Conservation (phyloP, 768 basidiomycete species). For the Saitozyma sp. region DNA sequence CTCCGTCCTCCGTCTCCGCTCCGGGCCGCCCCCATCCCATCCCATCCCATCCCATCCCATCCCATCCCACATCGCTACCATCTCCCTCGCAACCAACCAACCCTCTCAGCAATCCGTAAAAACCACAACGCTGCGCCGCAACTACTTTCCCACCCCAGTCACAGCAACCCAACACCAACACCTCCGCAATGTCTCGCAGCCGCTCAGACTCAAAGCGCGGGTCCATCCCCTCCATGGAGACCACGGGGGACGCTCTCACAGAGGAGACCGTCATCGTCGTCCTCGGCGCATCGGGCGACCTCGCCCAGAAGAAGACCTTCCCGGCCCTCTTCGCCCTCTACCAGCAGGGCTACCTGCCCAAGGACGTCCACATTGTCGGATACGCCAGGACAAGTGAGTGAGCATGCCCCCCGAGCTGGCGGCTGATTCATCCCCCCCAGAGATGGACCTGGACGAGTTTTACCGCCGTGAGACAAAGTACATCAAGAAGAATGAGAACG, state of each 20-base stretch:
- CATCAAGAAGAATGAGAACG: conserved; percentile 70
- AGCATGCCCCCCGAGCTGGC: neutral
- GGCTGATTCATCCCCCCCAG: conserved; percentile 12
- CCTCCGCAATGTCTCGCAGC: neutral
- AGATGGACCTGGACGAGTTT: conserved; percentile 63
- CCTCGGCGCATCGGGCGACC: conserved; percentile 92
- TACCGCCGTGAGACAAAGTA: conserved; percentile 78
- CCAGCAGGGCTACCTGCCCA: conserved; percentile 74
- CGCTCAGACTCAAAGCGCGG: conserved; percentile 54
- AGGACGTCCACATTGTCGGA: conserved; percentile 83
- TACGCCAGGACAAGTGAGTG: conserved; percentile 79
- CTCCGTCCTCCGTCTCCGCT: too few relatives aligned
- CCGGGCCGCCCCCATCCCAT: too few relatives aligned
- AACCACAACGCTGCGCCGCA: too few relatives aligned
- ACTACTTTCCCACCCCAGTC: too few relatives aligned
- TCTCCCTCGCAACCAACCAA: too few relatives aligned
- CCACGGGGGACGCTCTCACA: conserved; percentile 67
- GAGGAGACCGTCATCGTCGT: conserved; percentile 90
- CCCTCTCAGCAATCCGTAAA: too few relatives aligned
- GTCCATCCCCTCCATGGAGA: conserved; percentile 87
- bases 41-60: too few relatives aligned
- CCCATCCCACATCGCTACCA: too few relatives aligned
- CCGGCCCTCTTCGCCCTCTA: conserved; percentile 92
- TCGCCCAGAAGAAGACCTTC: conserved; percentile 99
- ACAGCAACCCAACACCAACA: too few relatives aligned